Base-by-base conservation (phyloP, 495 filamentous ascomycete genomes). In the Trichodelitschia bisporula region DNA sequence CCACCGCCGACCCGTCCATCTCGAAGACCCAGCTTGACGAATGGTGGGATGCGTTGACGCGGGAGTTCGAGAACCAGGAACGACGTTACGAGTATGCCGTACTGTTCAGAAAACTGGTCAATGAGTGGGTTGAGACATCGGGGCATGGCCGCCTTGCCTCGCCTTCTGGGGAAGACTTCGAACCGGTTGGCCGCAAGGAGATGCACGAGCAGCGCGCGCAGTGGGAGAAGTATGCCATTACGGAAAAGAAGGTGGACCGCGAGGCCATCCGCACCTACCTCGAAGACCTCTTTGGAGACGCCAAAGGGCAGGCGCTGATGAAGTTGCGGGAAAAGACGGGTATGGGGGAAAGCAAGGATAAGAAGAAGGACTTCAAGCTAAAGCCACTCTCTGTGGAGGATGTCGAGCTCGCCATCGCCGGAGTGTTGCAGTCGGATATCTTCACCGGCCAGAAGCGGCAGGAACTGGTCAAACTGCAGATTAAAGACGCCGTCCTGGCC, bases 221-320 rank as follows among this genome's bases (percentile, higher is more conserved):
- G 16, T 75, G 68, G 62, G 69, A 76, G 46, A 40, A 47, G 1
- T 43, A 57, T 23, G 69, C 66, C 12, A 76, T 78, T 40, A 56
- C 48, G 6, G 44, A 49, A 4, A 48, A 47, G 18, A 31, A 37
- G 26, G 30, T 42, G 1, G 43, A 50, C 26, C 18, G 33, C 18
- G 14, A 15, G 12, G 35, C 28, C 9, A 45, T 50, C 19, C 27
- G 41, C 14, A 31, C 6, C 2, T 50, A 49, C 34, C 41, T 52
- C 1, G 8, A 8, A 15, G 26, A 29, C 5, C 15, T 29, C 8
- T 18, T 21, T n/a, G 29, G 10, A 23, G 19, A 8, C 8, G 29
- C 15, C 14, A 4, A 9, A 4, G 11, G 11, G 11, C 4, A 30
- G 29, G n/a, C n/a, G n/a, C n/a, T n/a, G n/a, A n/a, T n/a, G n/a